Percentiles rank a stretch among this genome's conserved stretches.
phyloP scores from a whole-genome alignment of 129 eudicot genomes.

The Cynara cardunculus region DNA sequence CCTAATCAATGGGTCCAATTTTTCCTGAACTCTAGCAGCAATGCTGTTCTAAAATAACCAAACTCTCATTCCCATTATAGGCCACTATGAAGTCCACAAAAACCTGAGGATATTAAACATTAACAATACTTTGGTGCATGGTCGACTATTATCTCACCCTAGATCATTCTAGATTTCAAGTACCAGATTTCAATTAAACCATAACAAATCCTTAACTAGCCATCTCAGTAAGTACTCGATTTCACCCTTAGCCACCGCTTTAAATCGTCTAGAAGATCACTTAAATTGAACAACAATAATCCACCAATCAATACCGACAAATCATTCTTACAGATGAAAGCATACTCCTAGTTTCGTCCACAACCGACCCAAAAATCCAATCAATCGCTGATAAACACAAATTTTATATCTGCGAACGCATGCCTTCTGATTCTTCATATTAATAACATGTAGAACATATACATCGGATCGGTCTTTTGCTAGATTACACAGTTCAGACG shows the following conservation, averaged over 20 bases:
- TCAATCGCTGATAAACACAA: not conserved
- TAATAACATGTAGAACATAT: constrained; percentile 10
- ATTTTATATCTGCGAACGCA: not conserved
- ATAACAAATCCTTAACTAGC: not conserved
- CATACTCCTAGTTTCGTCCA: not conserved
- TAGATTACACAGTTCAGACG: constrained; percentile 11
- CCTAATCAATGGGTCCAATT: not conserved
- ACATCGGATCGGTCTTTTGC: not conserved
- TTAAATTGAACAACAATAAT: not conserved
- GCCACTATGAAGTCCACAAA: not conserved
- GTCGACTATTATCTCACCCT: not conserved
- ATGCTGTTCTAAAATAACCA: not conserved
- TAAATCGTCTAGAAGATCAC: not conserved
- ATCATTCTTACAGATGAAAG: not conserved
- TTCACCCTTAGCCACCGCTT: not conserved
- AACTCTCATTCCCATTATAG: not conserved
- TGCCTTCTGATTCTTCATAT: not conserved
- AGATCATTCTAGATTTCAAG: not conserved
- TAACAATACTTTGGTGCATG: not conserved
- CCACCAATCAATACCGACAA: not conserved
- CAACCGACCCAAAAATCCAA: not conserved
- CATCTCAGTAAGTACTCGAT: not conserved
- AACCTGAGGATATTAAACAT: not conserved
- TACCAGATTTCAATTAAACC: not conserved
- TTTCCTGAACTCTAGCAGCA: not conserved